Percentiles rank a stretch among this genome's conserved stretches.
phyloP scores from a whole-genome alignment of 2,329 filamentous ascomycete species.

The Exophiala xenobiotica region DNA sequence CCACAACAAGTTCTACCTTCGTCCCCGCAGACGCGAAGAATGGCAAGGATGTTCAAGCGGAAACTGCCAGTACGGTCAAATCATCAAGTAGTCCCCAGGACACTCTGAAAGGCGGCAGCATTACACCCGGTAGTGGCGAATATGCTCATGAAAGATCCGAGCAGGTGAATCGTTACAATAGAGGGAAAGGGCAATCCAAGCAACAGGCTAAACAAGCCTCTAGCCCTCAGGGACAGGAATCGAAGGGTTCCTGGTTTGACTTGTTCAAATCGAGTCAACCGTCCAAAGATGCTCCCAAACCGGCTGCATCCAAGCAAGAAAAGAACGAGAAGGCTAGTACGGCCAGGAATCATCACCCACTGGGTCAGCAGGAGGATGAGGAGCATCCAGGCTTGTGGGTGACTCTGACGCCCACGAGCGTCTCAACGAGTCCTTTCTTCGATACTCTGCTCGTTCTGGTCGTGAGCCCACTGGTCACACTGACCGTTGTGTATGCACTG shows the following conservation, averaged over 20 bases:
- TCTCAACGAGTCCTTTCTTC: conserved; percentile 87
- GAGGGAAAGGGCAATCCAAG: conserved; percentile 10
- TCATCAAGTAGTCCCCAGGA: conserved; percentile 31
- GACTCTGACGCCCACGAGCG: conserved; percentile 86
- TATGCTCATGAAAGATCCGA: conserved; percentile 50
- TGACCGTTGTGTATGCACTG: conserved; percentile 89
- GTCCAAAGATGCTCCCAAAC: conserved; percentile 13
- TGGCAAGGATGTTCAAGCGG: conserved; percentile 24
- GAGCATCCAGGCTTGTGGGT: conserved; percentile 85
- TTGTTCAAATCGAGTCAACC: conserved; percentile 19
- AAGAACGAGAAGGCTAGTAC: conserved; percentile 11
- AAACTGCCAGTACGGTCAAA: conserved; percentile 27
- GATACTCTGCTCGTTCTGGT: conserved; percentile 97
- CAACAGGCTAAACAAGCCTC: neutral
- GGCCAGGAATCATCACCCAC: conserved; percentile 22
- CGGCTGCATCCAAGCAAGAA: conserved; percentile 26
- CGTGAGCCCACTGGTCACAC: conserved; percentile 84
- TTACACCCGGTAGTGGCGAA: conserved; percentile 70
- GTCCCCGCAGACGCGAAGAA: conserved; percentile 17
- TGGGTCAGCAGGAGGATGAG: conserved; percentile 36
- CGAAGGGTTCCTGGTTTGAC: conserved; percentile 22
- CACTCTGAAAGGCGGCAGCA: conserved; percentile 62
- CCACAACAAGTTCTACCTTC: conserved; percentile 14
- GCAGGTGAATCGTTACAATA: conserved; percentile 13
- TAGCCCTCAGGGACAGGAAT: conserved; percentile 1